Conservation (phyloP, 192 early-diverging fungal genomes). For the Cladochytrium replicatum region DNA sequence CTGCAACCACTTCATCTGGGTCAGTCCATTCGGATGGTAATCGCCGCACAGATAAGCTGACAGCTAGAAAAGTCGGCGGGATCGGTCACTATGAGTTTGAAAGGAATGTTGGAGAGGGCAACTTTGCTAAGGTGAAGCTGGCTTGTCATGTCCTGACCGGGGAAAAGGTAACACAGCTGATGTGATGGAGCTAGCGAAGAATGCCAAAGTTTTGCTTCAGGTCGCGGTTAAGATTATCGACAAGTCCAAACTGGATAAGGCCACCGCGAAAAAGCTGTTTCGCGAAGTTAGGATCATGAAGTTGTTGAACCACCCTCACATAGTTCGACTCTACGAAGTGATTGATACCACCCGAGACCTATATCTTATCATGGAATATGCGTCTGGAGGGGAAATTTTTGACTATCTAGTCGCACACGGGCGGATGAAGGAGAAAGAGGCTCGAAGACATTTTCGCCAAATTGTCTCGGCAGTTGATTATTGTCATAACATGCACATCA, state of each 20-base stretch:
- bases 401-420: conserved; percentile 57
- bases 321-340: conserved; percentile 53
- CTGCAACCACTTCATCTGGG: too few species aligned
- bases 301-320: conserved; percentile 44
- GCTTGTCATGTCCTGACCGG: conserved; percentile 47
- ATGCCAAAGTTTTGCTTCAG: too few species aligned
- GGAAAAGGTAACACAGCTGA: conserved; percentile 37
- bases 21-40: too few species aligned
- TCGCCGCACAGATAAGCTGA: too few species aligned
- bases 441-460: conserved; percentile 42
- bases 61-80: too few species aligned
- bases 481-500: conserved; percentile 45
- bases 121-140: conserved; percentile 51
- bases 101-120: conserved; percentile 49
- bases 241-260: conserved; percentile 48
- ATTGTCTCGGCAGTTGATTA: conserved; percentile 49
- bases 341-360: conserved; percentile 54
- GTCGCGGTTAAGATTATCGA: conserved; percentile 56
- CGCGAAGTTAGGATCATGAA: conserved; percentile 57
- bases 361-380: conserved; percentile 54
- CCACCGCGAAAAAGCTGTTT: conserved; percentile 50
- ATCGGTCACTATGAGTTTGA: conserved; percentile 53
- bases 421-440: conserved; percentile 56
- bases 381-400: conserved; percentile 49
- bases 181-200: neutral